These are phyloP conservation scores for Nicotiana rustica DNA, from an alignment of 305 asterid species.

Conservation along the genomic window DNA sequence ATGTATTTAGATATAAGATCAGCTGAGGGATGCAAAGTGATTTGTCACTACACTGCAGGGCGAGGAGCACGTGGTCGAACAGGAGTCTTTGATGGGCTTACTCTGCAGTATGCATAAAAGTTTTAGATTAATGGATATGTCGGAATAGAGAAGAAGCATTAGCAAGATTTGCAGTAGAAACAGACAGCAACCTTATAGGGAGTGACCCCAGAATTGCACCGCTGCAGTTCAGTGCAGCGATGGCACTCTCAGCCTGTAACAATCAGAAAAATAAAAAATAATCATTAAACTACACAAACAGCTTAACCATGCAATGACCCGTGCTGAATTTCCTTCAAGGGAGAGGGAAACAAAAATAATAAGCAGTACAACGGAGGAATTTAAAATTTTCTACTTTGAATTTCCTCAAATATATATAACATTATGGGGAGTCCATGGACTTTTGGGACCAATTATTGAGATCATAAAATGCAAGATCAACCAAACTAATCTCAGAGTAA, in stretches of 20 bases:
- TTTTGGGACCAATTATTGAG: background rate
- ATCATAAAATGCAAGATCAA: background rate
- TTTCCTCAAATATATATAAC: background rate
- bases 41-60: conserved; percentile 42
- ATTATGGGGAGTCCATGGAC: too few relatives aligned
- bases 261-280: background rate
- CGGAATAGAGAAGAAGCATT: background rate
- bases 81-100: conserved; percentile 89
- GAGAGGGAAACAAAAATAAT: conserved; percentile 54
- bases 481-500: background rate
- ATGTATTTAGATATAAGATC: conserved; percentile 32
- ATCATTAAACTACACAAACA: background rate
- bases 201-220: conserved; percentile 90
- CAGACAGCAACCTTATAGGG: conserved; percentile 71
- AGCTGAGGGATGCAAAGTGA: background rate
- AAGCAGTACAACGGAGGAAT: conserved; percentile 58
- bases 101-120: conserved; percentile 53
- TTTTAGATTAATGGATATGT: background rate
- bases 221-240: conserved; percentile 93
- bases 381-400: conserved; percentile 82
- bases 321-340: background rate
- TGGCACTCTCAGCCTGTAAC: conserved; percentile 94
- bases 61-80: conserved; percentile 92
- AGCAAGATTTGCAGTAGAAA: background rate
- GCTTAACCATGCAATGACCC: background rate